Base-by-base conservation (phyloP, 2,329 filamentous ascomycete species). In the Penicillium frequentans region DNA sequence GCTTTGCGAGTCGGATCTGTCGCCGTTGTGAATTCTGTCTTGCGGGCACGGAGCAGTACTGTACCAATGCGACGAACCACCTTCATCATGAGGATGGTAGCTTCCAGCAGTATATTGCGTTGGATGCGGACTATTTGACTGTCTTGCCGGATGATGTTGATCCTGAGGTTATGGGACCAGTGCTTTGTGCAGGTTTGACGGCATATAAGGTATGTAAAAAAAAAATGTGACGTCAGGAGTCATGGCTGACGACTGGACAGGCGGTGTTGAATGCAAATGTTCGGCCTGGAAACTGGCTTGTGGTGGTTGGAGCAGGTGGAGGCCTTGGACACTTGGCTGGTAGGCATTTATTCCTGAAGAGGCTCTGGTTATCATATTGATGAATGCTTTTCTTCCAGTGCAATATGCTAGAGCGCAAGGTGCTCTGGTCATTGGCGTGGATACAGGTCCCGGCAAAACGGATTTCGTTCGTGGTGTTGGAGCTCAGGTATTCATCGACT, bases 1-100 rank as follows among this genome's bases (percentile, higher is more conserved):
- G 76, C 1, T 80, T 79, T 60, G 61, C 69, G 7, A 77, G 75
- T 50, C 70, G 76, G 0, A 71, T 79, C 19, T 79, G 77, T 62
- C 68, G 77, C 21, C 67, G 75, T 26, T 79, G 77, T 59, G 74
- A 78, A 49, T 78, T 74, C 52, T 79, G 77, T 57, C 68, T 75
- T n/a, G 71, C 72, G 0, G 75, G 73, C 5, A 69, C 58, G 39
- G 77, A 77, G 55, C 75, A 76, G 66, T 72, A 78, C 57, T 79
- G 77, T 45, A 56, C 68, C 27, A 73, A 74, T 35, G 70, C 73
- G 33, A 79, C 75, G 9, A 79, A 79, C 44, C 77, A 79, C 64
- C 63, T 79, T 45, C 76, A 78, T 59, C 77, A 79, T 55, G 77
- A 79, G 52, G 77, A 79, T 57, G 78, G 78, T 0, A 75, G 74